Percentiles rank a stretch among this genome's conserved stretches.
These are phyloP conservation scores for Tarenaya hassleriana DNA, from an alignment of 345 rosid species.

Conservation along the genomic window DNA sequence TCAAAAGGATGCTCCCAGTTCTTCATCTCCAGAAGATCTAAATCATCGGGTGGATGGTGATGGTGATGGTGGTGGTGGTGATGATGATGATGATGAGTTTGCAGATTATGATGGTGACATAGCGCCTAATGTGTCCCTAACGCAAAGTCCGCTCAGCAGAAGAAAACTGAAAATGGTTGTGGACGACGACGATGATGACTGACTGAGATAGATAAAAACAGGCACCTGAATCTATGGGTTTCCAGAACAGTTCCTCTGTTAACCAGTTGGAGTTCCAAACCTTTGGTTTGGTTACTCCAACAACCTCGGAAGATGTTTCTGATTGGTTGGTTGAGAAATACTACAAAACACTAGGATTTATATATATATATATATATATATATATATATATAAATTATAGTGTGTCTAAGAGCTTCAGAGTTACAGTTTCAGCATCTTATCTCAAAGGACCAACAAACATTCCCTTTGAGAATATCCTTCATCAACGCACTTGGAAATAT, in stretches of 20 bases:
- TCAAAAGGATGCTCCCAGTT: conserved; percentile 20
- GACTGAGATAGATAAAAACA: conserved; percentile 20
- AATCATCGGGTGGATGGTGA: conserved; percentile 21
- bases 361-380: too few relatives aligned
- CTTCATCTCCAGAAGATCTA: conserved; percentile 21
- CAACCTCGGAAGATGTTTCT: too few relatives aligned
- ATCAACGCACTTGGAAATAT: too few relatives aligned
- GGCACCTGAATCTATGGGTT: background rate
- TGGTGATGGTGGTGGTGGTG: conserved; percentile 35
- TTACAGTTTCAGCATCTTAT: too few relatives aligned
- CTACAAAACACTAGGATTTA: background rate
- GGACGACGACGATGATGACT: conserved; percentile 60
- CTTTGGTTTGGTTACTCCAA: too few relatives aligned
- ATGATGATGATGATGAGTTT: conserved; percentile 37
- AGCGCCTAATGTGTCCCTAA: conserved; percentile 11
- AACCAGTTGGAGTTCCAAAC: too few relatives aligned
- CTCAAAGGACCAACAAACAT: too few relatives aligned
- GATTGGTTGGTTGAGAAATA: too few relatives aligned
- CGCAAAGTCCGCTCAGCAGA: conserved; percentile 33
- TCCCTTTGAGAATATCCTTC: too few relatives aligned
- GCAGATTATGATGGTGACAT: conserved; percentile 40
- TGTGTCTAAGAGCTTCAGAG: too few relatives aligned
- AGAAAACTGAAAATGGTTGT: conserved; percentile 56
- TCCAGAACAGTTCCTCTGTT: too few relatives aligned
- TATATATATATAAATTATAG: conserved; percentile 5